A percentile compares a stretch with the other conserved stretches of the same genome.
Evolutionary conservation across 2,329 filamentous ascomycete genomes (phyloP).

Genomic region (Karstenula rhodostoma): DNA sequence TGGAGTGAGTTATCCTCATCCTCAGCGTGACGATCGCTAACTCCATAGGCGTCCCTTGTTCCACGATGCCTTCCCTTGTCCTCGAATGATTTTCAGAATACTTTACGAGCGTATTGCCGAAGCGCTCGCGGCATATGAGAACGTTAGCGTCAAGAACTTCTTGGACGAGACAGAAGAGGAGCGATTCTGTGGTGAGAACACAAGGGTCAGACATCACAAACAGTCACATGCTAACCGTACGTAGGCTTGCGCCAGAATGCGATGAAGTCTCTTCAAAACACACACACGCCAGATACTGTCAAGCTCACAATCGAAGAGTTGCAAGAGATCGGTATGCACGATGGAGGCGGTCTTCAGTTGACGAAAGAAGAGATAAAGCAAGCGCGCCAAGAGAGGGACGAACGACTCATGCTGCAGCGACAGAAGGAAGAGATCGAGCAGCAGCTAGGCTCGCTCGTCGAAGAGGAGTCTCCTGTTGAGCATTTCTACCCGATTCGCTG

Average conservation of each 20-base stretch:
- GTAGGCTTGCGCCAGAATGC: neutral
- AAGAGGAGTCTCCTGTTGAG: neutral
- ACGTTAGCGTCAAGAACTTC: constrained; percentile 27
- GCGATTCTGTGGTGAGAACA: constrained; percentile 17
- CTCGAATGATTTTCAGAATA: constrained; percentile 29
- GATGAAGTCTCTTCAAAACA: neutral
- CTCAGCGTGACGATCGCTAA: neutral
- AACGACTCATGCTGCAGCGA: neutral
- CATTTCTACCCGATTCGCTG: constrained; percentile 7
- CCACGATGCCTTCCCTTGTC: constrained; percentile 29
- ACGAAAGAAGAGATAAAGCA: neutral
- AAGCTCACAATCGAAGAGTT: neutral
- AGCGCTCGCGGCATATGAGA: constrained; percentile 20
- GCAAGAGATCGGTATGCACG: neutral
- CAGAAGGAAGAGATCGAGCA: neutral
- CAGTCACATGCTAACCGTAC: neutral
- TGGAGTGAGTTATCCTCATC: neutral
- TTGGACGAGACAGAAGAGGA: constrained; percentile 30
- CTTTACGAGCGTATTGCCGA: constrained; percentile 37
- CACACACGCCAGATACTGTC: neutral
- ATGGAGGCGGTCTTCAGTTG: constrained; percentile 1
- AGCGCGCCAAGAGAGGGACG: neutral
- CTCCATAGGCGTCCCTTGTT: constrained; percentile 26
- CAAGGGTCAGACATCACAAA: too few species aligned
- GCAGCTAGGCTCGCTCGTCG: neutral